phyloP scores from a whole-genome alignment of 2,329 filamentous ascomycete species.

The Exophiala sideris region DNA sequence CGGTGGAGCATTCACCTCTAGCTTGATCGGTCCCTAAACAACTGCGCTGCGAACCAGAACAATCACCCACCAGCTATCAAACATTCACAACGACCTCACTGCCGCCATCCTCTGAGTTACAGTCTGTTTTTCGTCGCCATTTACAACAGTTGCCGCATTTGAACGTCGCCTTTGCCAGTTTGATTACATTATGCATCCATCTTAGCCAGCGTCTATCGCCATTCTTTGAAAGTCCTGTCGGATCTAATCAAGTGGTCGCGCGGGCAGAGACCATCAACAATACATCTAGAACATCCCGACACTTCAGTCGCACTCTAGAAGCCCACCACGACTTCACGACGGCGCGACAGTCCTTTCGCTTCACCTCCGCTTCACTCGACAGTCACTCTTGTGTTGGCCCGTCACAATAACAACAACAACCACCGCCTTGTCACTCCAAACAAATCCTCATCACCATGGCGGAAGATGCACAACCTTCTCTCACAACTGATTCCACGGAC shows the following conservation, averaged over 20 bases:
- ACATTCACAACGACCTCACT: not conserved
- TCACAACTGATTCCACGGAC: constrained; percentile 16
- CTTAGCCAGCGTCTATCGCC: not conserved
- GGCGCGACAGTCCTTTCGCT: not conserved
- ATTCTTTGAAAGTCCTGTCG: not conserved
- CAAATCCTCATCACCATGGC: constrained; percentile 20
- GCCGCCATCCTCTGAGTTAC: not conserved
- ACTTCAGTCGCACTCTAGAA: not conserved
- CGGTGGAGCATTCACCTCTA: not conserved
- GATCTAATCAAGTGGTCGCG: constrained; percentile 17
- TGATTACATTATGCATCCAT: not conserved
- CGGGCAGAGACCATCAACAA: constrained; percentile 17
- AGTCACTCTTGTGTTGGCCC: constrained; percentile 4
- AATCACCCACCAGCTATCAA: too few relatives aligned
- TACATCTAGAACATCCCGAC: not conserved
- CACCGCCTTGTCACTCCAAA: not conserved
- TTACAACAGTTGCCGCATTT: constrained; percentile 1
- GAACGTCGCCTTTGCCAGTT: not conserved
- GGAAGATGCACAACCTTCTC: constrained; percentile 9
- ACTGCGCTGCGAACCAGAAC: not conserved
- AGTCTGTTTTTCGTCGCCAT: constrained; percentile 1
- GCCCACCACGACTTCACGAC: not conserved
- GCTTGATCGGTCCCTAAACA: not conserved
- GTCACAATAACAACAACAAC: not conserved
- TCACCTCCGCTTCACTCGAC: constrained; percentile 1